Evolutionary conservation across 1,284 basidiomycete genomes (phyloP), one percentile per base, ranked within the genome.

Genomic region (Sanghuangporus sanghuang): DNA sequence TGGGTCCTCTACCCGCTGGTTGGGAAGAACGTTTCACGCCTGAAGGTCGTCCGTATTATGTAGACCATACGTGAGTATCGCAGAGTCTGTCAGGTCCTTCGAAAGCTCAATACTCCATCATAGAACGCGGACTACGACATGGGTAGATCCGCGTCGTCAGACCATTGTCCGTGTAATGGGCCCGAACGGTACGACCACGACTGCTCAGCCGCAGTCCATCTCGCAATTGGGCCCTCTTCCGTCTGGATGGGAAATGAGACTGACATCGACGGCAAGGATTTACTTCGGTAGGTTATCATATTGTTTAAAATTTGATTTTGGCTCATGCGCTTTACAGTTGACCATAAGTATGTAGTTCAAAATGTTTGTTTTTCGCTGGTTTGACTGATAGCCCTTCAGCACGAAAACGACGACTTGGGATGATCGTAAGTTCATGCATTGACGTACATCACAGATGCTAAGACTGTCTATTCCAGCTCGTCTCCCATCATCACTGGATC

Each of bases 21-120:
- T 97, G 95, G 95, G 95, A 97, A 73, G 95, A 98, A 77, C 85
- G 95, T 53, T 95, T 94, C 77, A 96, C 95, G 3, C 93, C 95
- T 1, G 95, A 96, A 76, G 94, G 95, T 7, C 84, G 95, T 57
- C 91, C 95, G 1, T 87, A 87, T 75, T 86, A 86, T 73, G 85
- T 87, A n/a, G 82, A 84, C 68, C 82, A 63, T 58, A 58, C 48
- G 59, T 61, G 27, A n/a, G 59, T 54, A 54, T 38, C 32, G 4
- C 42, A 44, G 18, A 23, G 5, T 54, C 32, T 27, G 53, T 44
- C n/a, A 48, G 1, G 2, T 3, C 16, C 42, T 7, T 11, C 8
- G 27, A 32, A 9, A 35, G 56, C 61, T 56, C 32, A 36, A 4
- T 50, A 46, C 1, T 21, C 12, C 27, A 44, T 72, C 95, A 97